phyloP scores from a whole-genome alignment of 176 grass and related monocot genomes.

The Bothriochloa decipiens region DNA sequence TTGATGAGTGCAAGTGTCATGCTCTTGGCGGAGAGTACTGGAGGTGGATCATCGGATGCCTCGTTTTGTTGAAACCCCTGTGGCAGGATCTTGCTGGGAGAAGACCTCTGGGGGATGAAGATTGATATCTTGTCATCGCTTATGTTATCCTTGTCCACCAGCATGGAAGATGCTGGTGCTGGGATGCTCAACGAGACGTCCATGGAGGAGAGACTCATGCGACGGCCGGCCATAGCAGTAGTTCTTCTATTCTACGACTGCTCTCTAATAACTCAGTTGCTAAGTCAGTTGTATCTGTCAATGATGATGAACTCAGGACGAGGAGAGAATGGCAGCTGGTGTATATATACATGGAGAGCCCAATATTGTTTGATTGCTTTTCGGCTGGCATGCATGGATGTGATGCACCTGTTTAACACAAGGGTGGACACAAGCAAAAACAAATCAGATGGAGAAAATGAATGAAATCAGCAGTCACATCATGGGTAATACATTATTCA shows the following conservation, averaged over 20 bases:
- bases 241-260: too few species aligned
- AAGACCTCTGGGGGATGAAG: not conserved
- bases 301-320: not conserved
- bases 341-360: not conserved
- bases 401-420: not conserved
- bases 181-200: not conserved
- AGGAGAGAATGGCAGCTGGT: not conserved
- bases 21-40: not conserved
- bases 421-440: not conserved
- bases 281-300: not conserved
- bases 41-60: not conserved
- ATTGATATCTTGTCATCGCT: not conserved
- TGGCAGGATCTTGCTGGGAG: not conserved
- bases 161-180: not conserved
- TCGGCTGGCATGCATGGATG: not conserved
- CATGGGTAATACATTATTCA: not conserved
- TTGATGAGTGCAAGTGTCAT: not conserved
- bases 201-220: constrained; percentile 6
- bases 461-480: not conserved
- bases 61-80: not conserved
- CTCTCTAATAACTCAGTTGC: too few species aligned
- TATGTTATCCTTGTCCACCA: not conserved
- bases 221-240: not conserved
- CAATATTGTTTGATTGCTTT: not conserved
- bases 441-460: not conserved